Conservation (phyloP, 2,329 filamentous ascomycete species). For the Fusarium keratoplasticum region DNA sequence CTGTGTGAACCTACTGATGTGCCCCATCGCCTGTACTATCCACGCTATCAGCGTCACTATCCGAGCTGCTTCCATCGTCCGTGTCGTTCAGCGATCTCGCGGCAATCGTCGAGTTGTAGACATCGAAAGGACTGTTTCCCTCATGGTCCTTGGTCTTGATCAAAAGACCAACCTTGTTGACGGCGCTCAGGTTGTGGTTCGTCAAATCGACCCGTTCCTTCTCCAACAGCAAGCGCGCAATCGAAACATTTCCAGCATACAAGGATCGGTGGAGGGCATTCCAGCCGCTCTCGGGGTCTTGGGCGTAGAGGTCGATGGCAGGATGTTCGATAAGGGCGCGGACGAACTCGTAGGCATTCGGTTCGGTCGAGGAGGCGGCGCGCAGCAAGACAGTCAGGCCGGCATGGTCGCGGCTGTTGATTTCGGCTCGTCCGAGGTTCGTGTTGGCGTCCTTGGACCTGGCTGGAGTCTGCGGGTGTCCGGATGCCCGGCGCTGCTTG, state of each 20-base stretch:
- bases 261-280: slow-evolving; percentile 92
- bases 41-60: slow-evolving; percentile 67
- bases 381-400: slow-evolving; percentile 89
- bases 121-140: slow-evolving; percentile 92
- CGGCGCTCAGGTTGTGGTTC: slow-evolving; percentile 69
- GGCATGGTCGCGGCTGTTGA: slow-evolving; percentile 86
- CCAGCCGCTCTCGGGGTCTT: slow-evolving; percentile 95
- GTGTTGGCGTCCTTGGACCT: slow-evolving; percentile 58
- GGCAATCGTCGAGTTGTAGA: slow-evolving; percentile 89
- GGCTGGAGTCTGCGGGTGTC: slow-evolving; percentile 56
- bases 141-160: slow-evolving; percentile 97
- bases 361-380: slow-evolving; percentile 79
- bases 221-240: slow-evolving; percentile 84
- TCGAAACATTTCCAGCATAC: slow-evolving; percentile 88
- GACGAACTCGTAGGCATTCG: slow-evolving; percentile 79
- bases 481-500: slow-evolving; percentile 67
- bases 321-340: slow-evolving; percentile 84
- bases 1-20: slow-evolving; percentile 44
- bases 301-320: slow-evolving; percentile 84
- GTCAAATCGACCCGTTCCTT: slow-evolving; percentile 76
- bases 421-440: slow-evolving; percentile 68
- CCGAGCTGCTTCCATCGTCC: slow-evolving; percentile 60
- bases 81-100: slow-evolving; percentile 72
- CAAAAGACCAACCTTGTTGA: slow-evolving; percentile 75
- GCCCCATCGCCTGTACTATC: slow-evolving; percentile 52